Conservation (phyloP, 2,329 filamentous ascomycete species). For the Cryphonectria parasitica region DNA sequence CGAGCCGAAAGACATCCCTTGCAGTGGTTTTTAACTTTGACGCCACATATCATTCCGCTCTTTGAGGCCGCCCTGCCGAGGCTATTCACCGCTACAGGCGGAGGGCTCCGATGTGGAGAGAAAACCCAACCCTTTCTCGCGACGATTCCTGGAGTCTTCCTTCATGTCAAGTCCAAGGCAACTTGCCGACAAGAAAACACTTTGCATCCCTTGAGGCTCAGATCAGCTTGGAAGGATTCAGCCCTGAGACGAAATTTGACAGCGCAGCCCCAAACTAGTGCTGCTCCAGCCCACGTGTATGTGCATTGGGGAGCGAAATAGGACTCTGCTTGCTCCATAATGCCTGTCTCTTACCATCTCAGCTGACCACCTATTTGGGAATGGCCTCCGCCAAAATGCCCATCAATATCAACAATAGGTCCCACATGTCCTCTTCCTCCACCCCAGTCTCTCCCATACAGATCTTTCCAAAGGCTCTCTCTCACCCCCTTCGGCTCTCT, state of each 20-base stretch:
- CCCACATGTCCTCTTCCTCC: background rate
- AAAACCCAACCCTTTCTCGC: background rate
- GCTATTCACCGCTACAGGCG: background rate
- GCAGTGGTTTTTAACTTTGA: background rate
- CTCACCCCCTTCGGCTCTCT: background rate
- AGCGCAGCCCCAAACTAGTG: background rate
- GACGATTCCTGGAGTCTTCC: no score
- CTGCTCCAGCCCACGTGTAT: background rate
- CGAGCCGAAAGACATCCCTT: background rate
- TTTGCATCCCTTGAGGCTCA: background rate
- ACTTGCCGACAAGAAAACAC: background rate
- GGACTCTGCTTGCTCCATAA: background rate
- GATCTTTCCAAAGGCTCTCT: background rate
- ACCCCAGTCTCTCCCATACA: no score
- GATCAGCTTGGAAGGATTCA: slow-evolving; percentile 1
- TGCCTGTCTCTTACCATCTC: background rate
- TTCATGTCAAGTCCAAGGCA: background rate
- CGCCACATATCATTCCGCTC: background rate
- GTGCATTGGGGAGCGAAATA: background rate
- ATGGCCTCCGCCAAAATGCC: background rate
- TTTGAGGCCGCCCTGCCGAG: background rate
- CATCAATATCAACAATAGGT: background rate
- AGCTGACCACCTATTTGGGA: background rate
- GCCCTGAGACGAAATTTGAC: background rate
- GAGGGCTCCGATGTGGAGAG: background rate